Evolutionary conservation across 1,284 basidiomycete genomes (phyloP), one percentile per base, ranked within the genome.

Genomic region (Tremellales sp.): DNA sequence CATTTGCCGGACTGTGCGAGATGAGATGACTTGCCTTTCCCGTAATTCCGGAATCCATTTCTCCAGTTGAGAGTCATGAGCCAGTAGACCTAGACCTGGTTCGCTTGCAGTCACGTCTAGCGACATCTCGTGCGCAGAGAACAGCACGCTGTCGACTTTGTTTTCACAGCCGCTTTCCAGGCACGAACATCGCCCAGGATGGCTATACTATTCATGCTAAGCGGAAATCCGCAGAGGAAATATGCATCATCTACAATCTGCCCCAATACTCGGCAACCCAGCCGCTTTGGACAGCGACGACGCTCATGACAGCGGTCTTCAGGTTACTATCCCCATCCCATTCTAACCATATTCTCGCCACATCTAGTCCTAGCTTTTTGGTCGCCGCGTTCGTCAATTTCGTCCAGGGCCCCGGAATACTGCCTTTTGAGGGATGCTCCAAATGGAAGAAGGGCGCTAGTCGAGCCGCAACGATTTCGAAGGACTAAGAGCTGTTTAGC

Each of bases 391-490:
- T 21, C 7, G 79, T 77, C 26, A 92, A 70, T 63, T 81, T 86
- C 39, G 74, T 68, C 71, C 81, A 93, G 10, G 90, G 89, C 0
- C 90, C 90, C 16, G 74, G 71, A 21, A 90, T 65, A 43, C 75
- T 75, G 5, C 89, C 89, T 38, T 80, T 81, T 27, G 74, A 73
- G 4, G 86, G 76, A 63, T 92, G 89, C 10, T 70, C 73, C 43
- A 91, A 77, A 56, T 76, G 76, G 72, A 92, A 94, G 72, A 82
- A 93, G 8, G 88, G 87, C 12, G 77, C 72, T 8, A 93, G 74
- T 22, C 83, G 64, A 7, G 54, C 35, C 8, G 54, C 57, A 45
- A 58, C 24, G 9, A 39, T 16, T 12, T 13, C 9, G 18, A 24
- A 25, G 19, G 13, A n/a, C n/a, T n/a, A n/a, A n/a, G n/a, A n/a